Evolutionary conservation across 148 eudicot species (phyloP).

Genomic region (Limonium bicolor): DNA sequence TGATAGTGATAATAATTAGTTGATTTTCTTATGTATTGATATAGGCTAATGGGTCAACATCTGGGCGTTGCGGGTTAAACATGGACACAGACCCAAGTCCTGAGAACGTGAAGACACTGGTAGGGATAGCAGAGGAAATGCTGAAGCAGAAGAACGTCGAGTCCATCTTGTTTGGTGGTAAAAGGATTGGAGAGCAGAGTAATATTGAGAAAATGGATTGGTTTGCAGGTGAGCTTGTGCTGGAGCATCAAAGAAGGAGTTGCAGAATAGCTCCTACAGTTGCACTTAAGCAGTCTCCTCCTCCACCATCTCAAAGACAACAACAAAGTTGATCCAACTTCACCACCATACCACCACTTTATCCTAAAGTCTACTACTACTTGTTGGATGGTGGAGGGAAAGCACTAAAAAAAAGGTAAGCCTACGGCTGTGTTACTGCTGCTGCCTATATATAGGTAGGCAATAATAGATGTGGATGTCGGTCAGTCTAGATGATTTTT

Average conservation of each 20-base stretch:
- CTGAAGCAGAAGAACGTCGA: conserved; percentile 86
- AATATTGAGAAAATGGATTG: conserved; percentile 86
- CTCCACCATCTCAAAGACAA: conserved; percentile 9
- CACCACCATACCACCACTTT: background rate
- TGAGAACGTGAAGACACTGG: conserved; percentile 51
- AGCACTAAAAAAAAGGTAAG: conserved; percentile 11
- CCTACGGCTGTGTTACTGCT: background rate
- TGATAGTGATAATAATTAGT: no score
- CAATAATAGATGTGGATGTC: background rate
- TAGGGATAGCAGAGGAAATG: conserved; percentile 71
- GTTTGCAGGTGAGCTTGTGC: conserved; percentile 78
- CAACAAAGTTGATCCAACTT: background rate
- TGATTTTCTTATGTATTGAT: no score
- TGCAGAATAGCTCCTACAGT: conserved; percentile 93
- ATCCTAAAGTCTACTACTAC: background rate
- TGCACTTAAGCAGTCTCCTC: conserved; percentile 62
- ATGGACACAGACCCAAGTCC: conserved; percentile 69
- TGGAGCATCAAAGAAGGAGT: conserved; percentile 87
- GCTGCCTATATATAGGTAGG: background rate
- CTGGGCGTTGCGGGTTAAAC: conserved; percentile 45
- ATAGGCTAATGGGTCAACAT: conserved; percentile 79
- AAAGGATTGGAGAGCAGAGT: conserved; percentile 58
- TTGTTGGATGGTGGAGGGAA: background rate
- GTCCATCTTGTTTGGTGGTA: conserved; percentile 77
- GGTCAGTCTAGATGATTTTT: no score